Evolutionary conservation across 345 rosid genomes (phyloP), one percentile per base, ranked within the genome.

Genomic region (Odontarrhena argentea): DNA sequence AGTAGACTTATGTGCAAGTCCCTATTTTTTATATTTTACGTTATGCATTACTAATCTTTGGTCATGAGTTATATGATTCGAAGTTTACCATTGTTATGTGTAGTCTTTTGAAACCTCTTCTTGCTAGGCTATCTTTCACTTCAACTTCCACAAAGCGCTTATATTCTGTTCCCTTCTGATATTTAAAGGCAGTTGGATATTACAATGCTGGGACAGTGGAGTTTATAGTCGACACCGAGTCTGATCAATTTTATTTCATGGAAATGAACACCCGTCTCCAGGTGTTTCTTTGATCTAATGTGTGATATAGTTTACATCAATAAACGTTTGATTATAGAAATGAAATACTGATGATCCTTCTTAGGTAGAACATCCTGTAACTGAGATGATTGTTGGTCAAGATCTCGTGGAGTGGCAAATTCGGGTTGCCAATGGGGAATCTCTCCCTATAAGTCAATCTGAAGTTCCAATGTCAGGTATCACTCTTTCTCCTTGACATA

Each of bases 321-420:
- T 26, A 34, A 69, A 18, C 65, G 12, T 68, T 46, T 11, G 25
- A 10, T 37, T 40, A 35, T 56, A 46, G 10, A 56, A 68, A 46
- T 32, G 41, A 53, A 50, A 66, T 34, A 9, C 65, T 52, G 45
- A n/a, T 71, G 36, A 68, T 71, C 74, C 12, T 74, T 63, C 64
- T 56, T 71, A 90, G 98, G 96, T 90, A 68, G 98, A 93, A 63
- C 97, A 93, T 84, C 98, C 97, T 60, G 98, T 93, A 67, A 93
- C 98, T 0, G 98, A 90, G 89, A 93, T 93, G 98, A 84, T 93
- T 56, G 90, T 90, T 53, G 85, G 87, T 65, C 95, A 88, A 84
- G 98, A 93, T 86, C 95, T 93, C 55, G 97, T 93, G 45, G 97
- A 93, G 77, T 88, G 97, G 96, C 97, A 93, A 81, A 83, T 93